Conservation (phyloP, 1,284 basidiomycete genomes). For the Testicularia cyperi region DNA sequence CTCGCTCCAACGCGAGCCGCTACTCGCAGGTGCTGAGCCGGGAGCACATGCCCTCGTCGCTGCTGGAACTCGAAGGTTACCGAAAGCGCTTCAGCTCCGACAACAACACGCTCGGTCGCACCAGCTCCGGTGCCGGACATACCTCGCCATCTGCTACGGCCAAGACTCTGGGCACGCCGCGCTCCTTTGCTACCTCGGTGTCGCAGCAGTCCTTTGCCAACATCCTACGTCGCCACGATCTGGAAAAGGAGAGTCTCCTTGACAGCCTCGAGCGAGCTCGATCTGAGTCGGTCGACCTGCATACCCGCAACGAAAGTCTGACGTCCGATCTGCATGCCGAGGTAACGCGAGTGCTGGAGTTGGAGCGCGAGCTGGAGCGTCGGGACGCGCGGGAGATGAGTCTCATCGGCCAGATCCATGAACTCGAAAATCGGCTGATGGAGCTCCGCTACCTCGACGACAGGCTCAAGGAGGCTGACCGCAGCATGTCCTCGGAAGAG, state of each 20-base stretch:
- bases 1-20: slow-evolving; percentile 29
- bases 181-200: slow-evolving; percentile 30
- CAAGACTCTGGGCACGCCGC: slow-evolving; percentile 48
- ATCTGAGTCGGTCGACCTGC: slow-evolving; percentile 28
- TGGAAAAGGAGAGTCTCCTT: slow-evolving; percentile 47
- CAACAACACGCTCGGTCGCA: slow-evolving; percentile 30
- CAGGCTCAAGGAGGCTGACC: slow-evolving; percentile 23
- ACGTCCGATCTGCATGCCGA: slow-evolving; percentile 47
- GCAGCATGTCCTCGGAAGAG: slow-evolving; percentile 26
- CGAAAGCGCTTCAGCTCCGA: slow-evolving; percentile 34
- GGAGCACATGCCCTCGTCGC: slow-evolving; percentile 17
- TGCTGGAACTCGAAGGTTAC: slow-evolving; percentile 15
- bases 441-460: slow-evolving; percentile 27
- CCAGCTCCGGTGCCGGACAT: slow-evolving; percentile 40
- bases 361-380: slow-evolving; percentile 45
- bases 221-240: slow-evolving; percentile 43
- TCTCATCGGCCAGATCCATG: slow-evolving; percentile 26
- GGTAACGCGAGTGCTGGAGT: slow-evolving; percentile 46
- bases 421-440: slow-evolving; percentile 30
- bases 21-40: slow-evolving; percentile 28
- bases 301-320: slow-evolving; percentile 27
- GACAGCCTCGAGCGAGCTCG: slow-evolving; percentile 42
- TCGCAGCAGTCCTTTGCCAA: slow-evolving; percentile 34
- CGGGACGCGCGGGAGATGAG: slow-evolving; percentile 30
- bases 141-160: slow-evolving; percentile 46